Percentiles rank a stretch among this genome's conserved stretches.
phyloP scores from a whole-genome alignment of 805 yeast species.

The Metschnikowia vanudenii region DNA sequence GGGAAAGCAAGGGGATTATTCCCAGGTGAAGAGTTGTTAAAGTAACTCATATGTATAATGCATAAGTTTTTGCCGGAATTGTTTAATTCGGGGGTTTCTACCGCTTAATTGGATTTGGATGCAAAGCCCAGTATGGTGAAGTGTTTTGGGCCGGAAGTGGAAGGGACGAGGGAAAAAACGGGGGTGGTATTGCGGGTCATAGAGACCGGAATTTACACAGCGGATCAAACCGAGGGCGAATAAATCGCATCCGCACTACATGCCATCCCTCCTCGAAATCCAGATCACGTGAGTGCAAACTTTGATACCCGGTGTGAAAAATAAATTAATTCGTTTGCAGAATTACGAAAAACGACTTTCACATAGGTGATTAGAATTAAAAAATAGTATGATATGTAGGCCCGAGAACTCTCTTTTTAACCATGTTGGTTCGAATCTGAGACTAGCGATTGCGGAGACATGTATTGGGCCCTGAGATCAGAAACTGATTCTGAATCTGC shows the following conservation, averaged over 20 bases:
- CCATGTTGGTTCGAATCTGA: too few species aligned
- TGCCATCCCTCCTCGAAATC: neutral
- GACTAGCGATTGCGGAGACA: too few species aligned
- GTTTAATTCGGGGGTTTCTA: neutral
- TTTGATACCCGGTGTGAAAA: neutral
- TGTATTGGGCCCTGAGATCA: too few species aligned
- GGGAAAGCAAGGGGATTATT: slow-evolving; percentile 25
- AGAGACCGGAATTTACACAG: slow-evolving; percentile 1
- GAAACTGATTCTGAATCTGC: too few species aligned
- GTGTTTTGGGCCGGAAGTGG: slow-evolving; percentile 7
- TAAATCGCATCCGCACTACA: neutral
- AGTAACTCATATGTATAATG: slow-evolving; percentile 20
- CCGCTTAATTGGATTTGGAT: slow-evolving; percentile 1
- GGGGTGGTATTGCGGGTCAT: slow-evolving; percentile 4
- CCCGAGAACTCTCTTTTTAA: too few species aligned
- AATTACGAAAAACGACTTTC: too few species aligned
- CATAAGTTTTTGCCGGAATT: neutral
- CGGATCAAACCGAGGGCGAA: slow-evolving; percentile 8
- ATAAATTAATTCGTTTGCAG: too few species aligned
- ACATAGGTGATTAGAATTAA: too few species aligned
- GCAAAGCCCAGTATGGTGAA: neutral
- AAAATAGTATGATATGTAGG: too few species aligned
- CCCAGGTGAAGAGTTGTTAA: slow-evolving; percentile 15
- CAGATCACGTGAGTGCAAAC: neutral
- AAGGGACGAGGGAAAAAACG: slow-evolving; percentile 2